Base-by-base conservation (phyloP, 768 basidiomycete species). In the Russula foetens region DNA sequence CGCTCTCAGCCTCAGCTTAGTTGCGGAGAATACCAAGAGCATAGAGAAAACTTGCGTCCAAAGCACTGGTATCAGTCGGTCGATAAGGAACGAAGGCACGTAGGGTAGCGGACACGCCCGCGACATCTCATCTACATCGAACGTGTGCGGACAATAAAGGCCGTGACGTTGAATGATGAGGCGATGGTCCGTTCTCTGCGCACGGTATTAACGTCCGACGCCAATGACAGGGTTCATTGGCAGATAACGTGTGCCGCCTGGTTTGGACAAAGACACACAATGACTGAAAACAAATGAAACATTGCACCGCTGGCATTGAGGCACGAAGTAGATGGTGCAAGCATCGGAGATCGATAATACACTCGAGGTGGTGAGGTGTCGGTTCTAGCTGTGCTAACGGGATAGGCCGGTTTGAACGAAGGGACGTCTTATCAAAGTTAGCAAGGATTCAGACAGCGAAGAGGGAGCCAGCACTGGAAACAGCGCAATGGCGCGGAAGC, bases 361-460 rank as follows among this genome's bases (percentile, higher is more conserved):
- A 23, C 28, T 56, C 24, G 49, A 35, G 19, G 38, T 35, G 35
- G 14, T 33, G 39, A 46, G n/a, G 44, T 50, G 38, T 52, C 29
- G 44, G 29, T 57, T 53, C 45, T 58, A 15, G 24, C 44, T 35
- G n/a, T 46, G 29, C 23, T 2, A 38, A 35, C 33, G 21, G 50
- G 50, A 14, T 3, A 39, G 39, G 38, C 55, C 51, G 29, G 17
- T 45, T 57, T 21, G 12, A 44, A 46, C 12, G 28, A 43, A 2
- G 7, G 7, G 23, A 44, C 2, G 4, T 29, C 23, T 39, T 62
- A 62, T 62, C 61, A 62, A 58, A 51, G 61, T 62, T 62, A n/a
- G 23, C 17, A 57, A 50, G 38, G 17, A 46, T 44, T n/a, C n/a
- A n/a, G n/a, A n/a, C n/a, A 21, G 1, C 17, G 24, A 51, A 48